Base-by-base conservation (phyloP, 2,329 filamentous ascomycete species). In the Cercospora sojina region DNA sequence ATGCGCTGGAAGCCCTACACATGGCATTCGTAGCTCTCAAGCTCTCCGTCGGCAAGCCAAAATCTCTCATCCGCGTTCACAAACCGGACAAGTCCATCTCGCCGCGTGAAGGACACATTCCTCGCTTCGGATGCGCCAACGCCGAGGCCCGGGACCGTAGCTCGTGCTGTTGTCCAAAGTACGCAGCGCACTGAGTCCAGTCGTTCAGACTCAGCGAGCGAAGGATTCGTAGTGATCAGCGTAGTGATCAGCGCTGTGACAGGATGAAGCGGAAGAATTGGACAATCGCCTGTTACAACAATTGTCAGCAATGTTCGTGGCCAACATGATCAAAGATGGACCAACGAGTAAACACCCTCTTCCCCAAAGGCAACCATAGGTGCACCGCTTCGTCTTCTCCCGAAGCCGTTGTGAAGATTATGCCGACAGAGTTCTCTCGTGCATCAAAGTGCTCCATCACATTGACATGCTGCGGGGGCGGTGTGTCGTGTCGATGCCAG, bases 11-110 rank as follows among this genome's bases (percentile, higher is more conserved):
- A 41, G 35, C 16, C 35, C 35, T 64, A 65, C 9, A 27, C 56
- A 27, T 57, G 59, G 64, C 79, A 80, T 69, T 79, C 73, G 59
- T 74, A 76, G 43, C 72, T 77, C 65, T 77, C 73, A 18, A 81
- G 74, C 63, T 76, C 74, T 67, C 72, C 72, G 6, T 73, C 77
- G 25, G 68, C 73, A 18, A 80, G 20, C 71, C 73, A 74, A 51
- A 75, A 77, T 72, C 72, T 76, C 23, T 69, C 70, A 1, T 66
- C 60, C 10, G 67, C 58, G 35, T 72, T 67, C 20, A 75, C 73
- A 57, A 81, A 74, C 3, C 68, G 69, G 16, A 80, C 74, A 31
- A 72, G 53, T 6, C 73, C 76, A 60, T 80, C 78, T 20, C 58
- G 65, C 8, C 71, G 64, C 58, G 71, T 72, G 59, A 80, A 78